Base-by-base conservation (phyloP, 1,139 yeast species). In the Magnusiomyces tetraspermus region DNA sequence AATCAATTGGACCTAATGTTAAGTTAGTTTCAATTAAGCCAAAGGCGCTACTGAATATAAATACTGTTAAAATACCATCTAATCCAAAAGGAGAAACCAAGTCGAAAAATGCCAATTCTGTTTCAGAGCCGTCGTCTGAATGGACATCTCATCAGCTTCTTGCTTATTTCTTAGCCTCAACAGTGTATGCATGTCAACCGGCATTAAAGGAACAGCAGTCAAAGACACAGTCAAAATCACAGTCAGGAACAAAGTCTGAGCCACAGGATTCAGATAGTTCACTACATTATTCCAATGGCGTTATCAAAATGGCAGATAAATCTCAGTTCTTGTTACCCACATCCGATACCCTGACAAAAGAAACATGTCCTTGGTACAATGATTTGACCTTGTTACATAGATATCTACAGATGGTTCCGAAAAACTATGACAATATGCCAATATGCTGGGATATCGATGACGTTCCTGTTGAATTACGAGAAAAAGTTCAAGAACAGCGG, bases 351-450 rank as follows among this genome's bases (percentile, higher is more conserved):
- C 38, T 33, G 6, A 8, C 31, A 6, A 28, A 28, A 28, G 10
- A 8, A 8, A 28, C 31, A 15, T 8, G 17, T 5, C 10, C 38
- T 5, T 4, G n/a, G n/a, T 33, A 10, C 17, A 8, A 15, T 8
- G 38, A 33, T 17, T 17, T 5, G 10, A 17, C 10, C 5, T 15
- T 33, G 38, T 33, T 33, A 15, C 17, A 15, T 4, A 8, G 38
- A 17, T 38, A 52, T 47, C 45, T 50, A 47, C 23, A 40, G 31
- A 40, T 49, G 11, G 30, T 54, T 17, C 57, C 57, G 11, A 30
- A 15, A 24, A 36, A 22, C 38, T 54, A 52, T 41, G 40, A 41
- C 13, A 48, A 49, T 8, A 30, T 52, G 38, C 57, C 57, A 11
- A 24, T 54, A 15, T 24, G 36, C 28, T 52, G 53, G 55, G 21